These are phyloP conservation scores for Typha latifolia DNA, from an alignment of 176 grass and related monocot species.

Conservation along the genomic window DNA sequence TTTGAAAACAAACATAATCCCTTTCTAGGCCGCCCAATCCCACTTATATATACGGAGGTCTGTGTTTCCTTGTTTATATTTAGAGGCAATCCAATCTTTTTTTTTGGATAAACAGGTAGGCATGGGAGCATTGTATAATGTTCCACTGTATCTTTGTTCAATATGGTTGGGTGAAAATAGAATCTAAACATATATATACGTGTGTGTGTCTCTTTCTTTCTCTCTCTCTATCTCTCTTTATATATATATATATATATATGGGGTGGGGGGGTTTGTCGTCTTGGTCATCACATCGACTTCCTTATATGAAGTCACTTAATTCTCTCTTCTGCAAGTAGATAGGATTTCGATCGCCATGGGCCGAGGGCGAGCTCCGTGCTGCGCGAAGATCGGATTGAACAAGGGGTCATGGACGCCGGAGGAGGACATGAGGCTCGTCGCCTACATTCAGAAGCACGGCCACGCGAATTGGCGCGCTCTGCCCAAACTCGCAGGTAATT, in stretches of 20 bases:
- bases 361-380: constrained; percentile 32
- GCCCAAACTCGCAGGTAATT: constrained; percentile 24
- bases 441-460: constrained; percentile 26
- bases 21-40: no score
- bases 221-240: no score
- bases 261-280: no score
- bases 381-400: constrained; percentile 27
- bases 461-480: constrained; percentile 30
- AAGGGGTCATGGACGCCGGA: constrained; percentile 33
- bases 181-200: constrained; percentile 15
- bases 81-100: no score
- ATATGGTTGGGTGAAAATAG: constrained; percentile 17
- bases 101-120: no score
- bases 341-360: neutral
- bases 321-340: neutral
- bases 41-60: no score
- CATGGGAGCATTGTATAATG: neutral
- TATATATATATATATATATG: neutral
- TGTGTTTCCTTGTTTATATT: no score
- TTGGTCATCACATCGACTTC: neutral
- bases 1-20: no score
- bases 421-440: constrained; percentile 24
- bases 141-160: neutral
- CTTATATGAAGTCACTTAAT: constrained; percentile 7
- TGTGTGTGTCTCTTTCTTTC: no score